These are phyloP conservation scores for Mycena albidolilacea DNA, from an alignment of 768 basidiomycete species.

Conservation along the genomic window DNA sequence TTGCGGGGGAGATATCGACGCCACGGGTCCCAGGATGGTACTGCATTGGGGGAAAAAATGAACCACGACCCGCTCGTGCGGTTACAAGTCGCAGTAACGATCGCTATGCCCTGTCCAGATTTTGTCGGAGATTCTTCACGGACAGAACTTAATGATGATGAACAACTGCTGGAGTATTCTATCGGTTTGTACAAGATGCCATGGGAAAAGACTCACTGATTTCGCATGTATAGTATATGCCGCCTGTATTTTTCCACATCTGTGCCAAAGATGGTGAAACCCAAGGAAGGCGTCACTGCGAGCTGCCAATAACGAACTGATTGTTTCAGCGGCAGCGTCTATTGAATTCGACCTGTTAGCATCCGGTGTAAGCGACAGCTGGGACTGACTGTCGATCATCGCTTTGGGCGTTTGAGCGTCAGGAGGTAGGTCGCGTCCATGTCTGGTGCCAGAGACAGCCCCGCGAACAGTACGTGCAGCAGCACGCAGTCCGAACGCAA, in stretches of 20 bases:
- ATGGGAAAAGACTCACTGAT: constrained; percentile 46
- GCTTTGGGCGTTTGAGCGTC: constrained; percentile 56
- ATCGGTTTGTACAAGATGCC: constrained; percentile 55
- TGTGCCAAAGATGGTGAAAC: constrained; percentile 23
- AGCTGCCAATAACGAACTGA: constrained; percentile 10
- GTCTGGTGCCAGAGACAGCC: constrained; percentile 59
- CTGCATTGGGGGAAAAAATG: constrained; percentile 29
- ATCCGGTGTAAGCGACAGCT: constrained; percentile 1
- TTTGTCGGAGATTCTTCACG: constrained; percentile 18
- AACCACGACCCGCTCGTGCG: constrained; percentile 17
- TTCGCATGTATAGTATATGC: not conserved
- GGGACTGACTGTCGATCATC: constrained; percentile 30
- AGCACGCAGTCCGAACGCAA: constrained; percentile 66
- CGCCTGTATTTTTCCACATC: constrained; percentile 16
- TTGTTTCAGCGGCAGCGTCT: constrained; percentile 6
- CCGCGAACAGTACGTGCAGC: constrained; percentile 65
- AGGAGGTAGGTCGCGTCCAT: constrained; percentile 60
- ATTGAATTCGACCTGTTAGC: constrained; percentile 10
- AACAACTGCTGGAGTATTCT: constrained; percentile 43
- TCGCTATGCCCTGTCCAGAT: constrained; percentile 57
- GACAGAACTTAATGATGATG: constrained; percentile 23
- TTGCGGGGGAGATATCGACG: constrained; percentile 29
- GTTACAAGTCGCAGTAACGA: constrained; percentile 57
- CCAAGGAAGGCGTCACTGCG: not conserved
- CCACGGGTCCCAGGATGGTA: constrained; percentile 15